Evolutionary conservation across 495 filamentous ascomycete genomes (phyloP).

Genomic region (Xylaria intraflava): DNA sequence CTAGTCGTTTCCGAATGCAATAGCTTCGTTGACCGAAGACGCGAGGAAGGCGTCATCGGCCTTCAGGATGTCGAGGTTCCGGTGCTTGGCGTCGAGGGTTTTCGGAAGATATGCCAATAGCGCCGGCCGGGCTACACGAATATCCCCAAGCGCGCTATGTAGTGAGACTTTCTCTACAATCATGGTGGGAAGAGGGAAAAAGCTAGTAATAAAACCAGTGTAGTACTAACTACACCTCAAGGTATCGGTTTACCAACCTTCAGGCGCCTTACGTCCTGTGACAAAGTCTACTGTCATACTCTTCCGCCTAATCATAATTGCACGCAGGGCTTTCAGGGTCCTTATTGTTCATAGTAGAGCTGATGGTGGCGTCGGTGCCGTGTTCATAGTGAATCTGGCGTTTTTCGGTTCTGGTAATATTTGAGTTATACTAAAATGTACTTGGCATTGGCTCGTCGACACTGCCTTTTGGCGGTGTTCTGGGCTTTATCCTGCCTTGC

Average conservation of each 20-base stretch:
- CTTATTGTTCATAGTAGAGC: background rate
- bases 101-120: slow-evolving; percentile 51
- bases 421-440: too few species aligned
- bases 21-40: slow-evolving; percentile 81
- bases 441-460: too few species aligned
- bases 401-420: too few species aligned
- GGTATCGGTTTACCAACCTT: background rate
- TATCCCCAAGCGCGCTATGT: background rate
- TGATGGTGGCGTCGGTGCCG: background rate
- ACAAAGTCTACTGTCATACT: background rate
- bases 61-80: slow-evolving; percentile 81
- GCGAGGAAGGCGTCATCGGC: slow-evolving; percentile 73
- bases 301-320: background rate
- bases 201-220: background rate
- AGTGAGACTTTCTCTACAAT: background rate
- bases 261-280: background rate
- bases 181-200: background rate
- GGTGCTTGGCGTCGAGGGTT: slow-evolving; percentile 75
- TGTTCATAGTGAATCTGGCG: background rate
- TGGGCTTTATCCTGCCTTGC: too few species aligned
- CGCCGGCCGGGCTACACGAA: background rate
- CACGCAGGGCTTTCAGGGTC: background rate
- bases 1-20: slow-evolving; percentile 81
- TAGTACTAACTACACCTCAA: background rate
- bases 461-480: too few species aligned